These are phyloP conservation scores for Salix purpurea DNA, from an alignment of 345 rosid genomes.

Conservation along the genomic window DNA sequence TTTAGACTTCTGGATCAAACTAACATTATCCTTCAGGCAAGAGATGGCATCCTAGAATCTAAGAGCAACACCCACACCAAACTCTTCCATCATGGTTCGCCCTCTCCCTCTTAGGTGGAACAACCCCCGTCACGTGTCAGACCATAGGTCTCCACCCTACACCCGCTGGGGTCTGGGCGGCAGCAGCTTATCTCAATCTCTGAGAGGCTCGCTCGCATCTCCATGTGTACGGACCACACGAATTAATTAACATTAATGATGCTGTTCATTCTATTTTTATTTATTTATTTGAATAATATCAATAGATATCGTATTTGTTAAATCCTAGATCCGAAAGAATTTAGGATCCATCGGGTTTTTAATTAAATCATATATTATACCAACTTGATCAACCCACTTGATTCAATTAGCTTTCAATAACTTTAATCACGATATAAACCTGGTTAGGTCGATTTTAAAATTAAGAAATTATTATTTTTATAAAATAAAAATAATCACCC, in stretches of 20 bases:
- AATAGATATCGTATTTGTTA: neutral
- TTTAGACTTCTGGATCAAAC: neutral
- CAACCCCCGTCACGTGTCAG: neutral
- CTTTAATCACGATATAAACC: too few species aligned
- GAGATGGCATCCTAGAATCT: neutral
- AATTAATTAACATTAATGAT: neutral
- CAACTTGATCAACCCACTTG: too few species aligned
- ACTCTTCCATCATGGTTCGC: neutral
- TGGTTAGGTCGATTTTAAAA: too few species aligned
- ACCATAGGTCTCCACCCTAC: neutral
- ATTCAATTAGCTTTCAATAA: too few species aligned
- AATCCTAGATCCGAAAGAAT: too few species aligned
- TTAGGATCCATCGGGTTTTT: too few species aligned
- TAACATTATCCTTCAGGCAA: neutral
- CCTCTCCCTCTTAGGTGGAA: neutral
- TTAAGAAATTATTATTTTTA: too few species aligned
- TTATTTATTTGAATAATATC: neutral
- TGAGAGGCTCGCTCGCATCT: neutral
- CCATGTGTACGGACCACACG: conserved; percentile 8
- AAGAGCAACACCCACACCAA: neutral
- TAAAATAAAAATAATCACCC: too few species aligned
- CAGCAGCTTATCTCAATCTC: conserved; percentile 11
- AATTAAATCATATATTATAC: too few species aligned
- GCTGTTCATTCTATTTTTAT: too few species aligned
- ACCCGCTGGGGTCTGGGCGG: neutral